Evolutionary conservation across 2,329 filamentous ascomycete species (phyloP).

Genomic region (Hypoxylon sp.): DNA sequence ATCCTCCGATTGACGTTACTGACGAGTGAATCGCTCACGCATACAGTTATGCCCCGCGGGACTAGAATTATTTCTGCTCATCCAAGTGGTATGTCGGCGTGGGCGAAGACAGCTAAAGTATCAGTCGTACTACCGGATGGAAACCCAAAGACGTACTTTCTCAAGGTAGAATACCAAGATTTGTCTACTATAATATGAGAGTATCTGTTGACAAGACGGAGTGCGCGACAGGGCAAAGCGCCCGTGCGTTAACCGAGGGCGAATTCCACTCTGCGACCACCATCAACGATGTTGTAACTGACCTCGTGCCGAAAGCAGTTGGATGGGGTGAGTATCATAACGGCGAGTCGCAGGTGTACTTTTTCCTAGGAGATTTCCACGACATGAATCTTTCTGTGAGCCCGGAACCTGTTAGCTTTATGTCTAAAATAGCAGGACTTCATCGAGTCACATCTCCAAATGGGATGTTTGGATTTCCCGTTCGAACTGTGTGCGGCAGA

Average conservation of each 20-base stretch:
- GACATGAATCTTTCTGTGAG: conserved; percentile 35
- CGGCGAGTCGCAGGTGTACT: conserved; percentile 24
- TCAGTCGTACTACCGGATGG: conserved; percentile 19
- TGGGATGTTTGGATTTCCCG: conserved; percentile 41
- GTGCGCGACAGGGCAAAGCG: conserved; percentile 19
- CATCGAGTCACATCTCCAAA: conserved; percentile 37
- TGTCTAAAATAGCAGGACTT: conserved; percentile 33
- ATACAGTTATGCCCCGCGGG: conserved; percentile 41
- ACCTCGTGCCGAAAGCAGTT: conserved; percentile 25
- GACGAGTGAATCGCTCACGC: background rate
- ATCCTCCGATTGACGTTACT: background rate
- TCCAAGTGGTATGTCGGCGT: conserved; percentile 36
- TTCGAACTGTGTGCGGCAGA: conserved; percentile 33
- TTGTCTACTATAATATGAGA: background rate
- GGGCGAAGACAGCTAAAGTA: conserved; percentile 40
- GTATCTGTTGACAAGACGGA: background rate
- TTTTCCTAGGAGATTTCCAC: conserved; percentile 38
- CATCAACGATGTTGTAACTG: conserved; percentile 19
- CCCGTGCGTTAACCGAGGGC: conserved; percentile 24
- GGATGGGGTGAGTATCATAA: conserved; percentile 37
- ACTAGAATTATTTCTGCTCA: conserved; percentile 34
- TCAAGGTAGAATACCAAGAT: conserved; percentile 25
- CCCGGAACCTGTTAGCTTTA: conserved; percentile 36
- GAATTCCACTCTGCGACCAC: conserved; percentile 36
- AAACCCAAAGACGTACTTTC: conserved; percentile 28